Evolutionary conservation across 78 protist genomes (phyloP), one percentile per base, ranked within the genome.

Genomic region (Dictyostelium brefeldianum): DNA sequence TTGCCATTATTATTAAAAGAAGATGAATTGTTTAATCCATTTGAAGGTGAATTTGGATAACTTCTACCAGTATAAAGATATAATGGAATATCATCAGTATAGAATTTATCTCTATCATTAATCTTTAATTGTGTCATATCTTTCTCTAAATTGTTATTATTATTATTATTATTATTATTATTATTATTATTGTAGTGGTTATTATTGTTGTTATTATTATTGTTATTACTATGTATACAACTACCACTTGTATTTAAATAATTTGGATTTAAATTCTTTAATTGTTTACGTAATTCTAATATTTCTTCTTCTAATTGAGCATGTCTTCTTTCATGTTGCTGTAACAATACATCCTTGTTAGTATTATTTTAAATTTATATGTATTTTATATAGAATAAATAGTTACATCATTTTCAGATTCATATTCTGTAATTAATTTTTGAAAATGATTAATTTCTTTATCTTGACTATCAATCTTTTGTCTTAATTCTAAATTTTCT

Each of bases 311-410:
- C 93, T 47, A 87, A 64, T 27, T 87, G 83, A 4, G 93, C 83
- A 78, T 87, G 93, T 54, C 93, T 77, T 77, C 78, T 54, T 65
- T 87, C 93, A 64, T 87, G 93, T 59, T 78, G 74, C 79, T 80
- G 43, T 36, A 36, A 36, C 43, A 36, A 36, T 36, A 47, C 2
- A 15, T 54, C 4, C 3, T 12, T 3, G 3, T 54, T 54, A 36
- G 43, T 36, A 36, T 36, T n/a, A n/a, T n/a, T n/a, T 36, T 36
- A 36, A 36, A 3, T 36, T 36, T 56, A 18, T 53, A 12, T 53
- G n/a, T 5, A 64, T 43, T 9, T 43, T 71, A 50, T 22, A 22
- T 12, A 75, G 25, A 25, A 25, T 22, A 25, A 50, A 56, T 80
- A 59, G 27, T 11, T 80, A 80, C 85, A 12, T 77, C 84, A 77